Evolutionary conservation across 257 asterid species (phyloP).

Genomic region (Penstemon barbatus): DNA sequence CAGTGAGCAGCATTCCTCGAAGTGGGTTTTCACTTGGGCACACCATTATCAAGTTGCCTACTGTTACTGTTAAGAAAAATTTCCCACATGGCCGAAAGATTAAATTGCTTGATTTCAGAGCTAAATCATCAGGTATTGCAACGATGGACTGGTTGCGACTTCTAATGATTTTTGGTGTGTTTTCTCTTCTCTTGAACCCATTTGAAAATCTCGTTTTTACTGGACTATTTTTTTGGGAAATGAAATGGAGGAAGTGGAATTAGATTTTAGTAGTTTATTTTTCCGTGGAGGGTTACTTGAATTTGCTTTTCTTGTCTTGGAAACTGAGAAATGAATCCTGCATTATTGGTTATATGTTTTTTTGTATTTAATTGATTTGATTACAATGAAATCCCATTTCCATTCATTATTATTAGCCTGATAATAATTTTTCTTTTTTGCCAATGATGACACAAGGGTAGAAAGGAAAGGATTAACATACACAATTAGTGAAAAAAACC

Average conservation of each 20-base stretch:
- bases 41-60: constrained; percentile 30
- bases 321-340: background rate
- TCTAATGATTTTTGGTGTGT: background rate
- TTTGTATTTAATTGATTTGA: no score
- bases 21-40: constrained; percentile 46
- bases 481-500: no score
- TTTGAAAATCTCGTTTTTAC: background rate
- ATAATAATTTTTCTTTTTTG: no score
- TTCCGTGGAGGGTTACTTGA: background rate
- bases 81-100: constrained; percentile 35
- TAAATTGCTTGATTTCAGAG: constrained; percentile 40
- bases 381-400: no score
- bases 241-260: background rate
- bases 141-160: background rate
- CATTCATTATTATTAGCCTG: no score
- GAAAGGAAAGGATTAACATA: no score
- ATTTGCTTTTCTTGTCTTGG: background rate
- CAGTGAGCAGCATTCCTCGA: constrained; percentile 50
- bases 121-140: constrained; percentile 58
- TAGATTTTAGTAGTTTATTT: constrained; percentile 5
- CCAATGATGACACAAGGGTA: no score
- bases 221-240: background rate
- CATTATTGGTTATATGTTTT: background rate
- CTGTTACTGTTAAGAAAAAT: constrained; percentile 27
- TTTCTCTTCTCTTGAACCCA: background rate